Conservation (phyloP, 305 asterid genomes). For the Nicotiana rustica region DNA sequence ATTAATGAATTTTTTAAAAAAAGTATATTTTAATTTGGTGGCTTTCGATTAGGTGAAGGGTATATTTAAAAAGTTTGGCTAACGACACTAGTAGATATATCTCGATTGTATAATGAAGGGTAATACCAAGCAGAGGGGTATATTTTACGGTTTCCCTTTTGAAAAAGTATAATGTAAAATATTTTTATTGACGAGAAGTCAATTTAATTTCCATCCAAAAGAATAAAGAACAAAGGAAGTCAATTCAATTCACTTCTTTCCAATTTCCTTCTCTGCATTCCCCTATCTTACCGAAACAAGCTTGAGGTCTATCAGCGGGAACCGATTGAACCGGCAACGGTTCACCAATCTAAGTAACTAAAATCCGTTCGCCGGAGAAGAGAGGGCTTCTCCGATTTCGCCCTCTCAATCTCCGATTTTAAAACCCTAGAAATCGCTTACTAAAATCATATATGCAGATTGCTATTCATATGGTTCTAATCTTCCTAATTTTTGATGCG, state of each 20-base stretch:
- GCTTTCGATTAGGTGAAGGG: too few relatives aligned
- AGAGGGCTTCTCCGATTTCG: conserved; percentile 40
- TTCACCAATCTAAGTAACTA: neutral
- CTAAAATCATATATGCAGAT: conserved; percentile 38
- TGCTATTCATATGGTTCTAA: conserved; percentile 66
- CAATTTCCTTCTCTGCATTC: neutral
- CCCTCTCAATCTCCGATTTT: conserved; percentile 49
- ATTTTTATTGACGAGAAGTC: neutral
- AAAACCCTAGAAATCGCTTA: conserved; percentile 21
- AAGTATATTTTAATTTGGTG: too few relatives aligned
- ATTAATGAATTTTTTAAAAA: too few relatives aligned
- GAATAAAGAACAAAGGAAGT: neutral
- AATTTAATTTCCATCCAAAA: conserved; percentile 13
- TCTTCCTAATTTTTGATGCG: conserved; percentile 78
- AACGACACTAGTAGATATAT: too few relatives aligned
- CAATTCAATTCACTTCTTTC: neutral
- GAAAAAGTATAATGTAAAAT: too few relatives aligned
- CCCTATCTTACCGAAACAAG: neutral
- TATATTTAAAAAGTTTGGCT: too few relatives aligned
- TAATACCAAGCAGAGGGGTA: too few relatives aligned
- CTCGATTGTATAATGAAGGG: too few relatives aligned
- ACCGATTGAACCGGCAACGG: conserved; percentile 32
- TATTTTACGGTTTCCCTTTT: too few relatives aligned
- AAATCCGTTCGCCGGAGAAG: conserved; percentile 26
- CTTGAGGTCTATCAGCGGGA: neutral